These are phyloP conservation scores for Amauroascus niger DNA, from an alignment of 2,329 filamentous ascomycete genomes.

Conservation along the genomic window DNA sequence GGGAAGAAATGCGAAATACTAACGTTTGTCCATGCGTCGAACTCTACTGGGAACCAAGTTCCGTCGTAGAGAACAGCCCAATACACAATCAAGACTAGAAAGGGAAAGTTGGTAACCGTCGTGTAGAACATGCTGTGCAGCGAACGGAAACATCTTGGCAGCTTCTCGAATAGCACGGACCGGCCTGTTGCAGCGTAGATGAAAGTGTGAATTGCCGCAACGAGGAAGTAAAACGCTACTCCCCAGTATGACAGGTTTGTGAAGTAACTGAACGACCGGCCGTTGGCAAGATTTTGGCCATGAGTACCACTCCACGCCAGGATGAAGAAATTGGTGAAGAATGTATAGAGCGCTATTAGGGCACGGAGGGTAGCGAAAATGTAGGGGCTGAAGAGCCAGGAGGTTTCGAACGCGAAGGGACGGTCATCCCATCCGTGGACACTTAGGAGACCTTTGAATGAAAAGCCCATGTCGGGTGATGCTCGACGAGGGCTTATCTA, in stretches of 20 bases:
- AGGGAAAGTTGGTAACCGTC: constrained; percentile 53
- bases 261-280: constrained; percentile 66
- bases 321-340: constrained; percentile 58
- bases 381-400: constrained; percentile 62
- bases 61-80: constrained; percentile 53
- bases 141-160: constrained; percentile 53
- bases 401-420: constrained; percentile 63
- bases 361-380: constrained; percentile 39
- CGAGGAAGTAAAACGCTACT: constrained; percentile 65
- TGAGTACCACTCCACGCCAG: constrained; percentile 57
- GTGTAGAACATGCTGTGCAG: constrained; percentile 58
- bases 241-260: constrained; percentile 77
- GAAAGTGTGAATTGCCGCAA: constrained; percentile 58
- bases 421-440: constrained; percentile 36
- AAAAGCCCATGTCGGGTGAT: constrained; percentile 1
- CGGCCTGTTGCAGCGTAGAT: constrained; percentile 50
- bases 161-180: constrained; percentile 48
- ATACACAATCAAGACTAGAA: constrained; percentile 62
- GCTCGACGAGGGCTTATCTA: too few relatives aligned
- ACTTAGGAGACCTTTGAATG: constrained; percentile 25
- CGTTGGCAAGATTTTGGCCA: constrained; percentile 39
- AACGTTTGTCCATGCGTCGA: constrained; percentile 47
- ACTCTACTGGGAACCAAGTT: constrained; percentile 44
- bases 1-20: constrained; percentile 8
- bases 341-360: constrained; percentile 52